Base-by-base conservation (phyloP, 306 rosid genomes). In the Parietaria judaica region DNA sequence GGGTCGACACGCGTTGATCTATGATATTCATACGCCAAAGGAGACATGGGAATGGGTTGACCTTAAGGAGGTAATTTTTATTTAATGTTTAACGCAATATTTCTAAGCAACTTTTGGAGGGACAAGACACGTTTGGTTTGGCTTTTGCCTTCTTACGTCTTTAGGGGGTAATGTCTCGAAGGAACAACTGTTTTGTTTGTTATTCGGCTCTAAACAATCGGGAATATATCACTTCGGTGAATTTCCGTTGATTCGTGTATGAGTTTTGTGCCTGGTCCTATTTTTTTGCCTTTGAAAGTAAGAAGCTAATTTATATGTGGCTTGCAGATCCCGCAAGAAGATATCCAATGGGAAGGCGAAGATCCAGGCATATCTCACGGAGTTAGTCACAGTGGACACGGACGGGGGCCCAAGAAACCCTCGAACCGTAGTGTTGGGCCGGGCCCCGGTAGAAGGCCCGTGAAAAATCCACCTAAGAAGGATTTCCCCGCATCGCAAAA, bases 21-120 rank as follows among this genome's bases (percentile, higher is more conserved):
- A 92, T 72, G 96, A 92, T 79, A 86, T 80, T 14, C 57, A 81
- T 76, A 79, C 83, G 69, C 75, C 80, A 13, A 70, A 80, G 41
- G 99, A 86, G 84, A 86, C 97, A 8, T 92, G 92, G 89, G 99
- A 92, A 71, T 92, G 94, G 99, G 99, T 88, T 74, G 84, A 92
- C 70, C 88, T 92, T 74, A 86, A 86, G 70, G 96, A 92, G 95
- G 99, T 88, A 74, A n/a, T n/a, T 39, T 60, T 72, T 53, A 54
- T 14, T 7, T 23, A 67, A 36, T 63, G 63, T 39, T 58, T 31
- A 23, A 12, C 45, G 6, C 45, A 41, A 23, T 23, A 23, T 23
- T 23, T 23, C 31, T 23, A 23, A 23, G 31, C 31, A 23, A 23
- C 31, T 23, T 23, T 23, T 23, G 31, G 31, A 23, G 31, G 31